Evolutionary conservation across 108 stramenopile species (phyloP).

Genomic region (Aurantiochytrium sp.): DNA sequence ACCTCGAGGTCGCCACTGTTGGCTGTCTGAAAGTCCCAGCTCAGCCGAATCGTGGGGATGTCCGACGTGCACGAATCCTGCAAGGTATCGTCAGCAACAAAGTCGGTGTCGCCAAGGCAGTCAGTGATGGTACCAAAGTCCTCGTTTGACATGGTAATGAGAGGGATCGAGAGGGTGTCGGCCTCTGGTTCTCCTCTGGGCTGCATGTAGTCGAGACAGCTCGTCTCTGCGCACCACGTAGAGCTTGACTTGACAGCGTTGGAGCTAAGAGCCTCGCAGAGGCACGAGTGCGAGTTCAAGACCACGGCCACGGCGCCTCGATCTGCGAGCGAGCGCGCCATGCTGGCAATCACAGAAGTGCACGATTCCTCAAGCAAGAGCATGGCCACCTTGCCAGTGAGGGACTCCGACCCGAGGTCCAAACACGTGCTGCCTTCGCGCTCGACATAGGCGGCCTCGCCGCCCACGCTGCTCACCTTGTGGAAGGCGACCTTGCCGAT

Average conservation of each 20-base stretch:
- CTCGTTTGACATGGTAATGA: background rate
- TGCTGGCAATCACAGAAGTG: background rate
- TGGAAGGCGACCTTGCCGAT: background rate
- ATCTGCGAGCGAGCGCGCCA: background rate
- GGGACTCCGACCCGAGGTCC: background rate
- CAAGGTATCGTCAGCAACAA: background rate
- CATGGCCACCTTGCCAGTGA: background rate
- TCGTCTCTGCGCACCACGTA: background rate
- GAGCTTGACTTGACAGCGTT: background rate
- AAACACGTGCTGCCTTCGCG: background rate
- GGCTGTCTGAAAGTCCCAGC: background rate
- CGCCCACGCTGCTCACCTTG: background rate
- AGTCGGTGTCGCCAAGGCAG: background rate
- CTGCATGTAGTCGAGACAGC: background rate
- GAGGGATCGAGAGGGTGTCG: background rate
- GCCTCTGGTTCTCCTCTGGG: background rate
- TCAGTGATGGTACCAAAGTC: background rate
- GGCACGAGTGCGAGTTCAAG: background rate
- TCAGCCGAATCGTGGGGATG: background rate
- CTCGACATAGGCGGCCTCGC: background rate
- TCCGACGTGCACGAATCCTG: background rate
- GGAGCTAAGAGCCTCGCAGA: background rate
- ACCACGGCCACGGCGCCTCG: background rate
- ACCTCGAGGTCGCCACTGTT: background rate
- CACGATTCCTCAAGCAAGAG: background rate